A percentile compares a stretch with the other conserved stretches of the same genome.
Conservation (phyloP, 2,329 filamentous ascomycete species). For the Remersonia thermophila region DNA sequence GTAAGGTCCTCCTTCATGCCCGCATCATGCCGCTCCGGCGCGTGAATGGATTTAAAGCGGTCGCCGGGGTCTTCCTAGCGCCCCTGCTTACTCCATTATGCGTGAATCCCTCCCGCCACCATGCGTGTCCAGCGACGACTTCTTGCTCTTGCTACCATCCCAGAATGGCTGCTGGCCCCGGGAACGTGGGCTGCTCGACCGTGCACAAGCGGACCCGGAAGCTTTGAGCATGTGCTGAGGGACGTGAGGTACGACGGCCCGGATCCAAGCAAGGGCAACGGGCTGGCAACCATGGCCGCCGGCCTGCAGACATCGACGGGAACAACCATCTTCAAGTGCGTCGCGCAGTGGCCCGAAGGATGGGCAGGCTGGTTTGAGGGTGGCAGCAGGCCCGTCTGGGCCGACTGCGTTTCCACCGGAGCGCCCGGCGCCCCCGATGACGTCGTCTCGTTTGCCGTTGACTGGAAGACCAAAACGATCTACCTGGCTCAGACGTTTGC, state of each 20-base stretch:
- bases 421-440: constrained; percentile 21
- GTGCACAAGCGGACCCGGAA: no score
- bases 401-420: constrained; percentile 26
- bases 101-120: no score
- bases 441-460: constrained; percentile 23
- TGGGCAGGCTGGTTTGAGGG: constrained; percentile 23
- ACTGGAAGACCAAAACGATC: constrained; percentile 23
- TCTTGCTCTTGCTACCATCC: no score
- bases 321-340: constrained; percentile 24
- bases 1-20: no score
- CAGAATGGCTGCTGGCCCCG: no score
- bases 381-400: constrained; percentile 22
- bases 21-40: no score
- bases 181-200: no score
- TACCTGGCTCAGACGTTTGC: constrained; percentile 24
- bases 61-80: no score
- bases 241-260: constrained; percentile 22
- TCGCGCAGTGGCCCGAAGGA: constrained; percentile 23
- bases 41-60: no score
- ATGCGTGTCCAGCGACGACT: no score
- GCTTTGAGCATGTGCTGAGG: no score
- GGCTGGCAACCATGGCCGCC: constrained; percentile 19
- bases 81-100: no score
- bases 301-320: constrained; percentile 15
- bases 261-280: constrained; percentile 12